Conservation (phyloP, 495 filamentous ascomycete genomes). For the Jackrogersella multiformis region DNA sequence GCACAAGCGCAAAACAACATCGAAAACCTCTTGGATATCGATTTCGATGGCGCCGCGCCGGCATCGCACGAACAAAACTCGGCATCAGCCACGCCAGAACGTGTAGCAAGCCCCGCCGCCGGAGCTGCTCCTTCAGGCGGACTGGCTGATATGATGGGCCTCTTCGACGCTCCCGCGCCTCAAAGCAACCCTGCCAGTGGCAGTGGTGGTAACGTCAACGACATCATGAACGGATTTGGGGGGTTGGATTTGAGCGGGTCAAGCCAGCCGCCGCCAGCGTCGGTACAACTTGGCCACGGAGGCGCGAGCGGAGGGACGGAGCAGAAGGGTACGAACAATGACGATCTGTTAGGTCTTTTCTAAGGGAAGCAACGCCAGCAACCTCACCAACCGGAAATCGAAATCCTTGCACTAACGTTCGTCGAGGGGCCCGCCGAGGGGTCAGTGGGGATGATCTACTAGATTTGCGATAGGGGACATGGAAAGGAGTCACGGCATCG, state of each 20-base stretch:
- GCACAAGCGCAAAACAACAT: slow-evolving; percentile 74
- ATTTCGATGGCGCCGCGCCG: slow-evolving; percentile 94
- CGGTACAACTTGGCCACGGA: slow-evolving; percentile 59
- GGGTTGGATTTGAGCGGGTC: slow-evolving; percentile 76
- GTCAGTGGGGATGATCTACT: slow-evolving; percentile 13
- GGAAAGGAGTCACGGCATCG: background rate
- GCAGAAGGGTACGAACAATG: slow-evolving; percentile 74
- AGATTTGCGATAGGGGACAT: slow-evolving; percentile 22
- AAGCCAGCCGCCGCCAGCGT: slow-evolving; percentile 65
- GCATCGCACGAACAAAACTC: slow-evolving; percentile 82
- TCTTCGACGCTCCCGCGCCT: slow-evolving; percentile 69
- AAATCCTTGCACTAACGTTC: slow-evolving; percentile 7
- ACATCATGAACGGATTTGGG: slow-evolving; percentile 86
- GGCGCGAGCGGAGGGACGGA: slow-evolving; percentile 37
- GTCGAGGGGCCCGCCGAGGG: background rate
- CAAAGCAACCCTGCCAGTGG: slow-evolving; percentile 47
- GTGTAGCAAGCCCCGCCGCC: slow-evolving; percentile 71
- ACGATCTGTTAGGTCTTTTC: slow-evolving; percentile 91
- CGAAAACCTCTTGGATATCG: slow-evolving; percentile 96
- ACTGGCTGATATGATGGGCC: slow-evolving; percentile 89
- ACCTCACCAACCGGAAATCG: background rate
- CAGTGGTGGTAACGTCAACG: slow-evolving; percentile 53
- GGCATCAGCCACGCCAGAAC: slow-evolving; percentile 78
- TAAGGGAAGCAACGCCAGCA: slow-evolving; percentile 49
- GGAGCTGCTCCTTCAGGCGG: slow-evolving; percentile 60